Evolutionary conservation across 306 rosid species (phyloP).

Genomic region (Cercis canadensis): DNA sequence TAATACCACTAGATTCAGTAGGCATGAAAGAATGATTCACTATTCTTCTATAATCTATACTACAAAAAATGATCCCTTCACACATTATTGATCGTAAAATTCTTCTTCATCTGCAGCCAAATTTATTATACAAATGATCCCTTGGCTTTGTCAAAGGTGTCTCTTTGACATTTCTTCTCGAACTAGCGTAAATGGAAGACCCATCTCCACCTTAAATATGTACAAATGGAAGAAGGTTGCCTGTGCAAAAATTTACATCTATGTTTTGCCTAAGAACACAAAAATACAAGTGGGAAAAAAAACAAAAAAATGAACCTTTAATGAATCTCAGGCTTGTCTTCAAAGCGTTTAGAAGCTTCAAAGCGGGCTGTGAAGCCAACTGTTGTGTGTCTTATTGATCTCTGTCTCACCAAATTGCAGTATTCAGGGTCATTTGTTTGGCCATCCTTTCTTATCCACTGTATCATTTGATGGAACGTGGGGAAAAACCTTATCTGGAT

Average conservation of each 20-base stretch:
- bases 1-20: conserved; percentile 11
- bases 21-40: conserved; percentile 15
- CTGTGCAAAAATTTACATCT: conserved; percentile 48
- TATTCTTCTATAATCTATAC: conserved; percentile 10
- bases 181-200: conserved; percentile 13
- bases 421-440: conserved; percentile 77
- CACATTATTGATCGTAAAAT: conserved; percentile 9
- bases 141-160: neutral
- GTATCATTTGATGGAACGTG: conserved; percentile 83
- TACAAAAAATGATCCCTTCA: neutral
- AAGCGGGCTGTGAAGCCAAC: conserved; percentile 93
- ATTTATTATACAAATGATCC: neutral
- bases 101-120: conserved; percentile 26
- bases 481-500: conserved; percentile 91
- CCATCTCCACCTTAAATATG: conserved; percentile 31
- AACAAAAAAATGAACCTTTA: conserved; percentile 16
- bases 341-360: conserved; percentile 64
- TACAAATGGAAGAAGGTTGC: conserved; percentile 49
- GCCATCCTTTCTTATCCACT: conserved; percentile 85
- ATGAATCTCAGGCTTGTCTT: conserved; percentile 38
- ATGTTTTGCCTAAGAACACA: conserved; percentile 12
- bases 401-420: conserved; percentile 72
- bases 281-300: conserved; percentile 13
- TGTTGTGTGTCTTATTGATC: conserved; percentile 74
- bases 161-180: neutral